Evolutionary conservation across 176 grass and related monocot species (phyloP), one percentile per base, ranked within the genome.

Genomic region (Saccharum spontaneum): DNA sequence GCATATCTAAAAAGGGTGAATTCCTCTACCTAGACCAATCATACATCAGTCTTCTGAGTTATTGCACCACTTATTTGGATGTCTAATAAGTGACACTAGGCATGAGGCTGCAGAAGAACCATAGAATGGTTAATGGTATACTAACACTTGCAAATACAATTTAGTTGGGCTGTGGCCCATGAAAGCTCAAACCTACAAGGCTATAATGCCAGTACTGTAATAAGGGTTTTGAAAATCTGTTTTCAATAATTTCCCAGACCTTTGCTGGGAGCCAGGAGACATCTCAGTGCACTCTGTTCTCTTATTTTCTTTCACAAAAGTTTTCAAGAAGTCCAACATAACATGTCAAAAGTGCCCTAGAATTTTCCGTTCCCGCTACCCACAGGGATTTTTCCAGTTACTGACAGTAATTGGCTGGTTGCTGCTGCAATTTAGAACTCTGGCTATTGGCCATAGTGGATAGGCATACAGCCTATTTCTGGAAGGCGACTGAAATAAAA

Each of bases 31-130:
- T 83, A 83, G 34, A 67, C 20, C 22, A 41, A 52, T 36, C 45
- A 73, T 71, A 57, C 36, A 78, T 73, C 46, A 86, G 59, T n/a
- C 20, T 72, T 73, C 74, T 3, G 14, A 38, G 23, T 76, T 48
- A 75, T 33, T 78, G 61, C 39, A 70, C 34, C 60, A 60, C 49
- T 84, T 62, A 54, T 78, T 67, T 43, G 5, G 43, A 82, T 34
- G 41, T 76, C 36, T 28, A 30, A 71, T 37, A 82, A 43, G 37
- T 10, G 22, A 14, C 60, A 43, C 49, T 52, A 39, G 70, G 4
- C 15, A 8, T 76, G 50, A 80, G 49, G 49, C 18, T 69, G 31
- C 43, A 77, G 10, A 37, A 69, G 26, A 71, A 80, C 57, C 44
- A 37, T 45, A 67, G 30, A 86, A 66, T 77, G 52, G 23, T 14